Percentiles rank a stretch among this genome's conserved stretches.
Evolutionary conservation across 805 yeast genomes (phyloP).

Genomic region (Candida montana): DNA sequence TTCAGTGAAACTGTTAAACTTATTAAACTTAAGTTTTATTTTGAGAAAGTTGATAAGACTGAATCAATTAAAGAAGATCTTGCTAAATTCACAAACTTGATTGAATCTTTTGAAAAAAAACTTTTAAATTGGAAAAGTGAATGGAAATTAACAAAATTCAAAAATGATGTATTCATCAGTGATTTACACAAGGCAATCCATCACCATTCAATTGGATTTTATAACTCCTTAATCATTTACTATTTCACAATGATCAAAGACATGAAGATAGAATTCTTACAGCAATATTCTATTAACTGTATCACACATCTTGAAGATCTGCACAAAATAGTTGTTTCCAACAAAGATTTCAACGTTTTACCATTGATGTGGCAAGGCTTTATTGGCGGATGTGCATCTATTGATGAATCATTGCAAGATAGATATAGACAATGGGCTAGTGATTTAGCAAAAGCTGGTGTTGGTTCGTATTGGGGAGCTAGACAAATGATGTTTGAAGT

Average conservation of each 20-base stretch:
- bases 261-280: conserved; percentile 50
- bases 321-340: conserved; percentile 45
- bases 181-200: conserved; percentile 59
- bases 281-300: conserved; percentile 55
- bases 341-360: conserved; percentile 48
- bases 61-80: conserved; percentile 13
- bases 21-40: conserved; percentile 55
- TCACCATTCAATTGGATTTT: conserved; percentile 77
- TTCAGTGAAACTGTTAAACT: conserved; percentile 70
- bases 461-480: conserved; percentile 84
- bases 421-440: conserved; percentile 66
- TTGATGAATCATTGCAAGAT: conserved; percentile 48
- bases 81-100: conserved; percentile 14
- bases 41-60: conserved; percentile 8
- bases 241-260: conserved; percentile 60
- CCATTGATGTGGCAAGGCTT: conserved; percentile 90
- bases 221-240: conserved; percentile 66
- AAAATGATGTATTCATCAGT: conserved; percentile 23
- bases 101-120: conserved; percentile 40
- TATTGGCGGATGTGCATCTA: conserved; percentile 79
- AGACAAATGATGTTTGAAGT: conserved; percentile 81
- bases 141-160: conserved; percentile 51
- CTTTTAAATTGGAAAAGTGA: conserved; percentile 66
- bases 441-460: conserved; percentile 44
- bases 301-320: conserved; percentile 60